Evolutionary conservation across 768 basidiomycete species (phyloP).

Genomic region (Paxillus involutus): DNA sequence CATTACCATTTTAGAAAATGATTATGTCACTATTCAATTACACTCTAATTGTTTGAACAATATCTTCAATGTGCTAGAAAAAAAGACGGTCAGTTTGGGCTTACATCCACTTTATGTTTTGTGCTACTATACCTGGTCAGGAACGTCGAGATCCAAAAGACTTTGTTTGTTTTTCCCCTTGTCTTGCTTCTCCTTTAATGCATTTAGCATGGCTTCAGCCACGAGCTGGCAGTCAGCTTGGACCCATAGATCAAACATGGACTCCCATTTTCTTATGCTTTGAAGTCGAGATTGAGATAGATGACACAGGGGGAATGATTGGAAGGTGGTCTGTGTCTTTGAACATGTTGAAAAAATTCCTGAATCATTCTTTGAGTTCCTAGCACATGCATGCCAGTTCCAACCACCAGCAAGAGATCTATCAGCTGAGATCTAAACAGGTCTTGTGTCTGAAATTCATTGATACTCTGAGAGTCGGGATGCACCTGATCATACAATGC

Average conservation of each 20-base stretch:
- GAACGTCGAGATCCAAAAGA: not conserved
- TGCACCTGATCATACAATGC: conserved; percentile 10
- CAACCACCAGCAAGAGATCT: conserved; percentile 9
- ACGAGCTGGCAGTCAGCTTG: conserved; percentile 10
- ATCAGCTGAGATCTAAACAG: not conserved
- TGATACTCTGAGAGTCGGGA: not conserved
- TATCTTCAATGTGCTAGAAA: no score
- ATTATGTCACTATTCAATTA: no score
- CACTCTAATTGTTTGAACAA: no score
- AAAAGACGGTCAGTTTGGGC: no score
- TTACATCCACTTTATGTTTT: no score
- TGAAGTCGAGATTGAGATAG: conserved; percentile 9
- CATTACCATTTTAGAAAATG: no score
- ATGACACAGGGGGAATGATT: not conserved
- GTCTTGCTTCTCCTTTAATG: not conserved
- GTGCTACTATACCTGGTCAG: not conserved
- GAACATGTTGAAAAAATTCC: not conserved
- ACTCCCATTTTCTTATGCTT: conserved; percentile 4
- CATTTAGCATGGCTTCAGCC: not conserved
- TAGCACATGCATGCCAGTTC: conserved; percentile 13
- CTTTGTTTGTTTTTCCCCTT: not conserved
- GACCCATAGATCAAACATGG: conserved; percentile 5
- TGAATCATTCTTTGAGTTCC: conserved; percentile 12
- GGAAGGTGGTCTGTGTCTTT: no score
- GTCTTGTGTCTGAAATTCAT: conserved; percentile 1